Conservation (phyloP, 192 early-diverging fungal genomes). For the Backusella macrospora region DNA sequence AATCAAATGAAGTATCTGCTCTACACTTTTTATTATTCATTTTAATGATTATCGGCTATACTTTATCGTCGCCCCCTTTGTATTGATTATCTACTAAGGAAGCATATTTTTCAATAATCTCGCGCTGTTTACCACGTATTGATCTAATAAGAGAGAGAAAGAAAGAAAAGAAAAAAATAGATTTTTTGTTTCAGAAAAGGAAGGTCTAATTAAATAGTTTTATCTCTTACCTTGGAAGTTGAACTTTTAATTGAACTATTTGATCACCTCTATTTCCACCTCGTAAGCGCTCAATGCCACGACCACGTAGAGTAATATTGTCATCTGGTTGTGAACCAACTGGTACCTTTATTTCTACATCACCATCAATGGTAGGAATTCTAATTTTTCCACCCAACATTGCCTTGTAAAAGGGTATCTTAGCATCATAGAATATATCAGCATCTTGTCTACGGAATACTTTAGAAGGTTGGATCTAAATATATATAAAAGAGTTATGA, state of each 20-base stretch:
- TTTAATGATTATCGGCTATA: not conserved
- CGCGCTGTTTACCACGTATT: conserved; percentile 52
- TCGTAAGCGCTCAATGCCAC: conserved; percentile 72
- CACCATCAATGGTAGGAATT: conserved; percentile 95
- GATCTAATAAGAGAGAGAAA: too few species aligned
- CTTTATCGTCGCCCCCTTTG: not conserved
- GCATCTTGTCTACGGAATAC: conserved; percentile 84
- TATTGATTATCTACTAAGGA: conserved; percentile 40
- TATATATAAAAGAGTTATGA: too few species aligned
- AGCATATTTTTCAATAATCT: conserved; percentile 64
- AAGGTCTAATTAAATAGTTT: not conserved
- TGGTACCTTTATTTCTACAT: conserved; percentile 89
- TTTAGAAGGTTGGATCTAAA: conserved; percentile 56
- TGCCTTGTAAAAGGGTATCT: conserved; percentile 84
- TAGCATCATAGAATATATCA: conserved; percentile 75
- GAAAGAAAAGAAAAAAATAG: too few species aligned
- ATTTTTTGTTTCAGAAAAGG: not conserved
- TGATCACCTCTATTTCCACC: conserved; percentile 80
- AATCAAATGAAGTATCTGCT: not conserved
- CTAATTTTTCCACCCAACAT: conserved; percentile 85
- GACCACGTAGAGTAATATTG: conserved; percentile 70
- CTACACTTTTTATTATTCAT: not conserved
- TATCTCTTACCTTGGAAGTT: conserved; percentile 64
- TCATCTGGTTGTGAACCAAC: conserved; percentile 90
- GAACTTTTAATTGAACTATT: conserved; percentile 83